A percentile compares a stretch with the other conserved stretches of the same genome.
These are phyloP conservation scores for Ilex paraguariensis DNA, from an alignment of 305 asterid species.

Conservation along the genomic window DNA sequence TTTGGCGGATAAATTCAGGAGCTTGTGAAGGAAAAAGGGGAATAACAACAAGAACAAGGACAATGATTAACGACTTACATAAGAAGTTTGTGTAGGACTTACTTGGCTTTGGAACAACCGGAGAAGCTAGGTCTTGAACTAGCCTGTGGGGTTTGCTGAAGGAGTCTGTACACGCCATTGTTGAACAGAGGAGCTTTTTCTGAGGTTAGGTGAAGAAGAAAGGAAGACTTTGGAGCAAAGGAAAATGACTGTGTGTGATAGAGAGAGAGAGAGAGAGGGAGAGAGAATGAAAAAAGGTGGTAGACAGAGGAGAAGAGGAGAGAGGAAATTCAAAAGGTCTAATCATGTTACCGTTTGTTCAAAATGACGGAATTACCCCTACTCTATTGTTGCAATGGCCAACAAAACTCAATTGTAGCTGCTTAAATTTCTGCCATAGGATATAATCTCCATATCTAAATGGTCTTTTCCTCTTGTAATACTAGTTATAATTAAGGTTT, in stretches of 20 bases:
- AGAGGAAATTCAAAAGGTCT: slow-evolving; percentile 20
- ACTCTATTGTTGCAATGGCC: background rate
- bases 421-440: too few relatives aligned
- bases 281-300: too few relatives aligned
- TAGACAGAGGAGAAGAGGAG: background rate
- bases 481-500: too few relatives aligned
- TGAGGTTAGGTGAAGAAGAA: slow-evolving; percentile 54
- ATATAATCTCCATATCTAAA: too few relatives aligned
- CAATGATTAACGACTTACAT: slow-evolving; percentile 40
- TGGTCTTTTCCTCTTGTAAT: too few relatives aligned
- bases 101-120: slow-evolving; percentile 26
- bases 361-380: slow-evolving; percentile 21
- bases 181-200: slow-evolving; percentile 8
- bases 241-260: slow-evolving; percentile 12
- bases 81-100: slow-evolving; percentile 47
- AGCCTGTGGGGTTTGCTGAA: slow-evolving; percentile 33
- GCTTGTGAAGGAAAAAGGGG: slow-evolving; percentile 79
- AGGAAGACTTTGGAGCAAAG: slow-evolving; percentile 51
- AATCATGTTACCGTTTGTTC: slow-evolving; percentile 25
- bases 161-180: slow-evolving; percentile 25
- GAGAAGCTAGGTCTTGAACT: slow-evolving; percentile 21
- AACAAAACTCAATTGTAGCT: too few relatives aligned
- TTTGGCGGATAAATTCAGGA: slow-evolving; percentile 54
- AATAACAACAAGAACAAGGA: slow-evolving; percentile 45
- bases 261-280: slow-evolving; percentile 6